Percentiles rank a stretch among this genome's conserved stretches.
These are phyloP conservation scores for Apiotrichum domesticum DNA, from an alignment of 1,284 basidiomycete species.

Conservation along the genomic window DNA sequence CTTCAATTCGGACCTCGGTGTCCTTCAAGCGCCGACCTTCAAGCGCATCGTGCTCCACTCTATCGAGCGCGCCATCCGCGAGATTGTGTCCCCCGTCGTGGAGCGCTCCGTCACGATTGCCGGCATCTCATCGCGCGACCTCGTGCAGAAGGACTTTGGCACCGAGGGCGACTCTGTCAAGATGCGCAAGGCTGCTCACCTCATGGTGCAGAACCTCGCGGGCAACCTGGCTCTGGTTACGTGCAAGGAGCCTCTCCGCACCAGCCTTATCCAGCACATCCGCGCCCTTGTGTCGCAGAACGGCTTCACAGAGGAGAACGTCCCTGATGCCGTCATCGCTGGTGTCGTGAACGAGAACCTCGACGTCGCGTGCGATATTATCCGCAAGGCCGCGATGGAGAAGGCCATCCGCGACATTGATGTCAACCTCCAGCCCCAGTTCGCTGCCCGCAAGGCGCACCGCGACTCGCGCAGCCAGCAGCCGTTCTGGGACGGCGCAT, in stretches of 20 bases:
- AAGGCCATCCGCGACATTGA: constrained; percentile 93
- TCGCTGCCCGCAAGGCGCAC: constrained; percentile 78
- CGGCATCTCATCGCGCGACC: constrained; percentile 91
- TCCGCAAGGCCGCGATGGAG: constrained; percentile 98
- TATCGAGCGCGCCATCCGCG: constrained; percentile 89
- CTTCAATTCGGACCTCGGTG: constrained; percentile 59
- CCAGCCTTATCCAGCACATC: constrained; percentile 85
- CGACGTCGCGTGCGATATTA: constrained; percentile 86
- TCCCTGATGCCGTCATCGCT: constrained; percentile 56
- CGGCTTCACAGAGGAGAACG: constrained; percentile 70
- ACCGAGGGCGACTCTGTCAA: constrained; percentile 89
- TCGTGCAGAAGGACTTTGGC: constrained; percentile 94
- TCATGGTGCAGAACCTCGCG: constrained; percentile 96
- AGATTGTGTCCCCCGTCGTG: constrained; percentile 97
- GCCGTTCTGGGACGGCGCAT: constrained; percentile 78
- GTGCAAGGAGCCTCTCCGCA: constrained; percentile 94
- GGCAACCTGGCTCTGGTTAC: constrained; percentile 95
- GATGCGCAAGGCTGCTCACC: constrained; percentile 82
- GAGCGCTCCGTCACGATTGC: constrained; percentile 98
- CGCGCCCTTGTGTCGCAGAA: constrained; percentile 72
- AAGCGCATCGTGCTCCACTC: constrained; percentile 88
- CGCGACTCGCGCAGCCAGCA: constrained; percentile 58
- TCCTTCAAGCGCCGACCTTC: constrained; percentile 68
- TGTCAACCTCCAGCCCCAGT: constrained; percentile 75
- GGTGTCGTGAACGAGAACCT: constrained; percentile 89